A percentile compares a stretch with the other conserved stretches of the same genome.
Conservation (phyloP, 1,284 basidiomycete species). For the Marasmius sp. region DNA sequence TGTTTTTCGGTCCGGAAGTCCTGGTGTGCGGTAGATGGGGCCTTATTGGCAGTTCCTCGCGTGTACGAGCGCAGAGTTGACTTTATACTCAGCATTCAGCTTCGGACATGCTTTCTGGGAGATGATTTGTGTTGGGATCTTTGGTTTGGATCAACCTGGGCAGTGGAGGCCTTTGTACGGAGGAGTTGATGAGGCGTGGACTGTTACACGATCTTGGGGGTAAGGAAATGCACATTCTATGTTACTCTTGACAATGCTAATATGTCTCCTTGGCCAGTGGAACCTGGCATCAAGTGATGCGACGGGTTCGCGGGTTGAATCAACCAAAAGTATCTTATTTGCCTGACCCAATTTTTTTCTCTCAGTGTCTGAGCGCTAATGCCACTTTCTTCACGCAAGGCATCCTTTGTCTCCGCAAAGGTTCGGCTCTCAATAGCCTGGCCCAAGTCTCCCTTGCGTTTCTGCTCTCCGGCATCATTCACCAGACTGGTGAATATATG, state of each 20-base stretch:
- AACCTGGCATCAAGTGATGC: too few species aligned
- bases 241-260: neutral
- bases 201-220: constrained; percentile 4
- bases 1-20: neutral
- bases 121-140: neutral
- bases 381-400: neutral
- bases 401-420: neutral
- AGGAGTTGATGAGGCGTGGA: neutral
- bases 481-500: constrained; percentile 5
- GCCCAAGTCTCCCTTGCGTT: constrained; percentile 2
- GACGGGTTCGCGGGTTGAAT: too few species aligned
- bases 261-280: too few species aligned
- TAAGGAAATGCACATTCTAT: neutral
- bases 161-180: neutral
- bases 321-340: neutral
- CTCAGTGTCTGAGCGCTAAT: neutral
- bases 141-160: neutral
- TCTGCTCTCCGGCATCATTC: constrained; percentile 5
- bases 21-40: neutral
- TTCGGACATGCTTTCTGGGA: neutral
- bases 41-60: neutral
- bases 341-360: neutral
- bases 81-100: neutral
- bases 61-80: neutral
- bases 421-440: neutral